Evolutionary conservation across 164 flowering plant species (phyloP).

Genomic region (Kingdonia uniflora): DNA sequence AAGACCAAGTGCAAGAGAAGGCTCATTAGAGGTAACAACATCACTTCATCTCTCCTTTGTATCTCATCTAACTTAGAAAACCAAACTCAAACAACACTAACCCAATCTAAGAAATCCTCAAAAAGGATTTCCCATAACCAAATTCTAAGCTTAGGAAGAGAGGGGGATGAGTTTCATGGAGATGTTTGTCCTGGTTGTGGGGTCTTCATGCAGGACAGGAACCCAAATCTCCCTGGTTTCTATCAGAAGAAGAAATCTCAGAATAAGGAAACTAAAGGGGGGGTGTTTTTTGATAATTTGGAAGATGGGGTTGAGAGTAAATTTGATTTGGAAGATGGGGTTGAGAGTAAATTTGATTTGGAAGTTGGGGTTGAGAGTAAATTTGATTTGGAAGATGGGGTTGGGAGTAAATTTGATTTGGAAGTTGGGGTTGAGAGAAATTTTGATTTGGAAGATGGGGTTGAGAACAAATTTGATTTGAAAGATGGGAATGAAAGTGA

Average conservation of each 20-base stretch:
- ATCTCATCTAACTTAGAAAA: conserved; percentile 20
- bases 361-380: conserved; percentile 15
- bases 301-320: not conserved
- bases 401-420: conserved; percentile 2
- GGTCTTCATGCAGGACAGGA: conserved; percentile 80
- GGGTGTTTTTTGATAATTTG: no score
- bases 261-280: not conserved
- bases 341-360: conserved; percentile 10
- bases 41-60: conserved; percentile 2
- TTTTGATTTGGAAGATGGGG: conserved; percentile 11
- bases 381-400: not conserved
- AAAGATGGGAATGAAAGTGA: conserved; percentile 7
- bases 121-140: conserved; percentile 19
- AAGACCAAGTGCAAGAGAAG: conserved; percentile 5
- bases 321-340: not conserved
- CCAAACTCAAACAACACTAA: conserved; percentile 11
- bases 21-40: not conserved
- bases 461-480: conserved; percentile 38
- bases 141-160: conserved; percentile 79
- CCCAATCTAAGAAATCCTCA: conserved; percentile 10
- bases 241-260: conserved; percentile 30
- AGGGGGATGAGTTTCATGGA: conserved; percentile 60
- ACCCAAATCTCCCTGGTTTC: conserved; percentile 81
- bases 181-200: conserved; percentile 96
- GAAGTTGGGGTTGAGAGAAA: conserved; percentile 17